Evolutionary conservation across 441 rosid genomes (phyloP).

Genomic region (Adansonia madagascariensis): DNA sequence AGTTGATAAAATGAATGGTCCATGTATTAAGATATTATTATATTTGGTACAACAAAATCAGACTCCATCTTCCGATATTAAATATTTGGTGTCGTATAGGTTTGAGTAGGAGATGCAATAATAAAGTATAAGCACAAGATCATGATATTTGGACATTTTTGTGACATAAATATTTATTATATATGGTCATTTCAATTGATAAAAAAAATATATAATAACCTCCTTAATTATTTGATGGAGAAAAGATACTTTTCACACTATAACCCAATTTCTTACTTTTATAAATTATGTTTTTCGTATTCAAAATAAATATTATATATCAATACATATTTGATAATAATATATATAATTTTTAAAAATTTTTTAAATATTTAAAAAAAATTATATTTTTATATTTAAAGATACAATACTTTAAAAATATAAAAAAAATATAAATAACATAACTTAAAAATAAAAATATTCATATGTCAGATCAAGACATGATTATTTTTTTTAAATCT

Average conservation of each 20-base stretch:
- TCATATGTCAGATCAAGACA: no score
- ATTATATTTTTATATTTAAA: no score
- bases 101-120: not conserved
- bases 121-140: not conserved
- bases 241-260: slow-evolving; percentile 12
- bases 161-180: not conserved
- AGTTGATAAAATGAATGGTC: not conserved
- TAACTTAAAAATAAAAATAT: no score
- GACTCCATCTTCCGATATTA: not conserved
- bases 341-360: no score
- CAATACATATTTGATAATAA: no score
- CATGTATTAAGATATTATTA: not conserved
- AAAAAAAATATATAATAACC: no score
- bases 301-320: no score
- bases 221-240: not conserved
- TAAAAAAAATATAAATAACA: no score
- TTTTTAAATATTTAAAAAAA: no score
- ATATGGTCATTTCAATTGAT: not conserved
- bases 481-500: no score
- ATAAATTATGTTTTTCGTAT: no score
- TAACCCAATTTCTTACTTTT: not conserved
- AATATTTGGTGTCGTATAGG: not conserved
- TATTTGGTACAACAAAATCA: not conserved
- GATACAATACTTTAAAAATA: no score
- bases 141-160: not conserved